These are phyloP conservation scores for Backusella macrospora DNA, from an alignment of 192 early-diverging fungal genomes.

Conservation along the genomic window DNA sequence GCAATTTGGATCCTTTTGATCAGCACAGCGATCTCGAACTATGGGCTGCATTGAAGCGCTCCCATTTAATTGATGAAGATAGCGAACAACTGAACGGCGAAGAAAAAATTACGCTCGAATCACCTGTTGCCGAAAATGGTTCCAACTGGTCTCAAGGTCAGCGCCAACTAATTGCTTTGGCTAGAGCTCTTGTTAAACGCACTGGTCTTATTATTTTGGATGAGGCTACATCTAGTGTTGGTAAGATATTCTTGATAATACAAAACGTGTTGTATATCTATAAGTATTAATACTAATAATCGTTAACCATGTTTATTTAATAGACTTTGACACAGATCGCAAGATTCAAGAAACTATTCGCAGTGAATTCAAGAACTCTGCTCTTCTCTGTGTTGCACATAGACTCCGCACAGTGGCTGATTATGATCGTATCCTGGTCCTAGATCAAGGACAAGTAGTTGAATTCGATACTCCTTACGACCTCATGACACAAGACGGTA, in stretches of 20 bases:
- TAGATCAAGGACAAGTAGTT: slow-evolving; percentile 73
- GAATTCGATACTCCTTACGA: slow-evolving; percentile 82
- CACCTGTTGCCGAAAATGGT: slow-evolving; percentile 79
- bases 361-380: slow-evolving; percentile 67
- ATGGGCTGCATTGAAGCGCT: slow-evolving; percentile 75
- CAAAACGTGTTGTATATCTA: too few relatives aligned
- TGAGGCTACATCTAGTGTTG: slow-evolving; percentile 90
- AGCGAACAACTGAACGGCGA: slow-evolving; percentile 12
- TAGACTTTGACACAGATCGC: slow-evolving; percentile 77
- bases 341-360: slow-evolving; percentile 85
- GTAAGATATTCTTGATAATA: not conserved
- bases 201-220: slow-evolving; percentile 76
- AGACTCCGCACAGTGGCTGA: slow-evolving; percentile 81
- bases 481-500: slow-evolving; percentile 62
- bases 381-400: slow-evolving; percentile 90
- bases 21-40: slow-evolving; percentile 68
- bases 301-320: not conserved
- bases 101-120: slow-evolving; percentile 59
- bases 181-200: slow-evolving; percentile 72
- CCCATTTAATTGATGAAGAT: slow-evolving; percentile 60
- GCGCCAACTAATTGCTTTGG: slow-evolving; percentile 75
- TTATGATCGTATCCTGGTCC: slow-evolving; percentile 82
- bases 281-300: not conserved
- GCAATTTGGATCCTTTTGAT: slow-evolving; percentile 81
- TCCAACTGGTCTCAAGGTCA: slow-evolving; percentile 77